Evolutionary conservation across 139 green algal genomes (phyloP), one percentile per base, ranked within the genome.

Genomic region (Chlamydomonas sp.): DNA sequence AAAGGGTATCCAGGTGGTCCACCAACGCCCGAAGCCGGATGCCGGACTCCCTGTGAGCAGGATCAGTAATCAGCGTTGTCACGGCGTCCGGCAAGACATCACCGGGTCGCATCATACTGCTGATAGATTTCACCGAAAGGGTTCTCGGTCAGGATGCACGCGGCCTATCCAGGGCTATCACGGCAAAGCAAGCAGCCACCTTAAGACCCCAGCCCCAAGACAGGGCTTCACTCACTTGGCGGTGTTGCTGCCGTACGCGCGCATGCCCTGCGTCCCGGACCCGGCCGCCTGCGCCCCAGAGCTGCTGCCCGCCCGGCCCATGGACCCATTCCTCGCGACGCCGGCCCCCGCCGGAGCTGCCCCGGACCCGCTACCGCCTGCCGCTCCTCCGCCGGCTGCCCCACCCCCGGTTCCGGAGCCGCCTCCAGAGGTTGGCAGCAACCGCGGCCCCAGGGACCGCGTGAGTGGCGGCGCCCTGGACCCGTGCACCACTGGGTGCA

Each of bases 1-100:
- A 62, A 61, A 87, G 72, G 4, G 14, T 73, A 63, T 87, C 83
- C 62, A 87, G 72, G n/a, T 87, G 73, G 20, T 87, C 68, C 83
- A 87, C 83, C 72, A 87, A 49, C 62, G 64, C 12, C 3, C 83
- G 76, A 72, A 87, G 58, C 61, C 83, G 83, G 15, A 87, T 68
- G 16, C 83, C 83, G 5, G 76, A 76, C 20, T 87, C 83, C 31
- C 83, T 87, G 82, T 8, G 17, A 6, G 20, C 7, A 60, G 67
- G 14, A 18, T 31, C 14, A 49, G 31, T 49, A 0, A 49, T 49
- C 31, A 49, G 31, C 31, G 31, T 49, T 49, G 31, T 49, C 31
- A 49, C 31, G 31, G 31, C 31, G 31, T 49, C 31, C 31, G 31
- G 31, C 31, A 49, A 49, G 31, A 49, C 31, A 49, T 49, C 31